Evolutionary conservation across 176 grass and related monocot species (phyloP).

Genomic region (Carex scoparia): DNA sequence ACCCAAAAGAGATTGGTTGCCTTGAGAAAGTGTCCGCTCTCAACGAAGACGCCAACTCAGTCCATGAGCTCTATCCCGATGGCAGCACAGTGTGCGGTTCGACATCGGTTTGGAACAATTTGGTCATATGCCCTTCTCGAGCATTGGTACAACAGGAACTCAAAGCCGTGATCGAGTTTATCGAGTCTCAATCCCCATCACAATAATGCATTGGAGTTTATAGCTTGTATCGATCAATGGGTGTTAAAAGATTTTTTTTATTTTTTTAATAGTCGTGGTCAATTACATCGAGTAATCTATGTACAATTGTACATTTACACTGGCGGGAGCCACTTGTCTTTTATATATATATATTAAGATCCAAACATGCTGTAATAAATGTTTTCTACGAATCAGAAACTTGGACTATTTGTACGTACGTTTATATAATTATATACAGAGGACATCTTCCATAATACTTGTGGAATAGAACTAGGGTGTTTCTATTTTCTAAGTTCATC

Average conservation of each 20-base stretch:
- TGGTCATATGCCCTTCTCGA: slow-evolving; percentile 48
- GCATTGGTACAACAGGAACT: slow-evolving; percentile 50
- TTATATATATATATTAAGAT: neutral
- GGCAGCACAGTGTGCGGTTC: slow-evolving; percentile 37
- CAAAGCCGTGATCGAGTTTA: slow-evolving; percentile 45
- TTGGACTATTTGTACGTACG: neutral
- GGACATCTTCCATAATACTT: too few relatives aligned
- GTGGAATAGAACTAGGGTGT: too few relatives aligned
- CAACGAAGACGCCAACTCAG: slow-evolving; percentile 61
- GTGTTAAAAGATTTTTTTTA: neutral
- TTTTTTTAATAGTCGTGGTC: too few relatives aligned
- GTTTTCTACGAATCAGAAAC: neutral
- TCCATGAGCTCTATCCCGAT: slow-evolving; percentile 73
- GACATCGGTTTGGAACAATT: slow-evolving; percentile 50
- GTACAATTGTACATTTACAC: neutral
- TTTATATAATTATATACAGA: too few relatives aligned
- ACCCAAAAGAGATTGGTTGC: slow-evolving; percentile 51
- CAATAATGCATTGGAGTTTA: slow-evolving; percentile 6
- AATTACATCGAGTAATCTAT: neutral
- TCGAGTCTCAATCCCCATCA: slow-evolving; percentile 59
- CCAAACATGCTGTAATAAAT: neutral
- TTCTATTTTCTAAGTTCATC: too few relatives aligned
- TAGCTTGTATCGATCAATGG: neutral
- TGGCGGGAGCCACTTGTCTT: neutral
- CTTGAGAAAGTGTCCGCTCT: slow-evolving; percentile 56